Base-by-base conservation (phyloP, 2,329 filamentous ascomycete species). In the Alternaria dauci region DNA sequence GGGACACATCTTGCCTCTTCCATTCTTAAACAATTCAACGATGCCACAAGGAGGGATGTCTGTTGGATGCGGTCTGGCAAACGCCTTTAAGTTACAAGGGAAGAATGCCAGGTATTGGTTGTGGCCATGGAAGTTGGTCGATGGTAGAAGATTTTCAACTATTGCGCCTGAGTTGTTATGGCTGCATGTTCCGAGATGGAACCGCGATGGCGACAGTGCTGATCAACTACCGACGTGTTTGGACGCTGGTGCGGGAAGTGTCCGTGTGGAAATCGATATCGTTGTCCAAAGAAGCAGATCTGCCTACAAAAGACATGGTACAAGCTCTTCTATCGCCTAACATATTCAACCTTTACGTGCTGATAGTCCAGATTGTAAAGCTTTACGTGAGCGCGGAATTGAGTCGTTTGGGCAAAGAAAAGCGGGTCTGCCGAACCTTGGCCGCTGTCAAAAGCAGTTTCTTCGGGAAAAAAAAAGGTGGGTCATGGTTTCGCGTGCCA, bases 371-470 rank as follows among this genome's bases (percentile, higher is more conserved):
- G 11, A 9, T 50, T n/a, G 9, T 28, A 36, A 41, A 41, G 38
- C 23, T 38, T 65, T 65, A 62, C 62, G 54, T 65, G 59, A 62
- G 62, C 59, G 53, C 56, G 56, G 53, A 62, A 62, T 53, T 57
- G 51, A 26, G 39, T 43, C 34, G 26, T 20, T 28, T 9, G 36
- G 12, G 32, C 51, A 20, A 52, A 32, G 16, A 48, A 58, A 58
- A 54, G 58, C 36, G 58, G 58, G 58, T 50, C 54, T 20, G 58
- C 42, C 43, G 54, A 57, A 4, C 9, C 47, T 59, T 52, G n/a
- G 38, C 59, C 28, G 41, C 23, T 4, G 36, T 44, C 38, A 54
- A 46, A 39, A 39, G 42, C 25, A 52, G 25, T 39, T 39, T 20
- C n/a, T 47, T 47, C 44, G 26, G 44, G 1, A 14, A n/a, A 38